Evolutionary conservation across 2,329 filamentous ascomycete species (phyloP), one percentile per base, ranked within the genome.

Genomic region (Emmonsia crescens): DNA sequence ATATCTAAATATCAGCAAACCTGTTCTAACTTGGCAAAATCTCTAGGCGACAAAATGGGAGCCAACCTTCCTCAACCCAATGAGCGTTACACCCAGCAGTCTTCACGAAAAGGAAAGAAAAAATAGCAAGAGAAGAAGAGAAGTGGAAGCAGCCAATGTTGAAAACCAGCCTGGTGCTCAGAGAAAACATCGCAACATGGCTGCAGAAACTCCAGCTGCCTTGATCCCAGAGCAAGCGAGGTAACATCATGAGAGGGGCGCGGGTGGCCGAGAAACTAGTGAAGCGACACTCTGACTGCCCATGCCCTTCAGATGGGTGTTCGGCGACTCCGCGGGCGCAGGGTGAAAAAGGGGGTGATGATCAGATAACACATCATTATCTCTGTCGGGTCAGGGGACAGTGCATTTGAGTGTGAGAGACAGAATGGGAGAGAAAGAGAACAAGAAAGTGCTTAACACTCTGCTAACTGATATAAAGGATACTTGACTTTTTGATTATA

Each of bases 361-460:
- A 46, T 27, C 46, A 46, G 58, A 46, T 60, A 60, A 52, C 58
- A 60, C 48, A 36, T 31, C 58, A 61, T 61, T 33, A 57, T 56
- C 44, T 16, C 44, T 48, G 44, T 6, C 10, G 6, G 51, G 36
- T 33, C 27, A 57, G 51, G 59, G 59, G 59, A 19, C 33, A 61
- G 49, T 61, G 59, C 36, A 51, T 16, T 52, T 65, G 16, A 59
- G 57, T 48, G 56, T 31, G 31, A 60, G 19, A 48, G n/a, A 48
- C 57, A 61, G 61, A 27, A 61, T 59, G 57, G 59, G 62, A 60
- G 40, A 55, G 64, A 65, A 65, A 67, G 62, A 55, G 61, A 59
- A 69, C 62, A 63, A 64, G 65, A 64, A 68, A 67, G 67, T 70
- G 65, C 64, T n/a, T n/a, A n/a, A n/a, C n/a, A n/a, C n/a, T n/a